Evolutionary conservation across 2,329 filamentous ascomycete species (phyloP).

Genomic region (Claviceps purpurea): DNA sequence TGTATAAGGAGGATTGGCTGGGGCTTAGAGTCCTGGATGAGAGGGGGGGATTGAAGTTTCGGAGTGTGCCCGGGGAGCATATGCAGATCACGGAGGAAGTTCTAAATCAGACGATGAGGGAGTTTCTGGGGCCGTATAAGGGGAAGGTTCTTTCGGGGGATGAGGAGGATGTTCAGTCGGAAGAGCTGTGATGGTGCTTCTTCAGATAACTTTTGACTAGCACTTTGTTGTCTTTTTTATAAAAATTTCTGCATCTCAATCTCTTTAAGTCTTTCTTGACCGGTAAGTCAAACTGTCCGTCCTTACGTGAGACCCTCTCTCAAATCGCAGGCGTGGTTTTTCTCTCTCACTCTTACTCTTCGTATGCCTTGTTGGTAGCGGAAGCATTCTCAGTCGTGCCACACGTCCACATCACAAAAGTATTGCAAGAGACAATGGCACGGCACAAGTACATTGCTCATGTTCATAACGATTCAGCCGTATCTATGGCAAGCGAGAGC

Average conservation of each 20-base stretch:
- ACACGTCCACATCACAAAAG: no score
- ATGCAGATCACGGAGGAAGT: constrained; percentile 63
- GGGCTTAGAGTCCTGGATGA: constrained; percentile 68
- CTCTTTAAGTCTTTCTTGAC: no score
- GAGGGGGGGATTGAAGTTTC: constrained; percentile 66
- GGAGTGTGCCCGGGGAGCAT: constrained; percentile 60
- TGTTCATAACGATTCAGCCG: background rate
- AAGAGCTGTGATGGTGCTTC: constrained; percentile 22
- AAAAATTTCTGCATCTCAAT: no score
- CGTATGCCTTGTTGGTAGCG: no score
- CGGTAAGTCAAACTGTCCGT: no score
- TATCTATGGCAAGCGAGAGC: background rate
- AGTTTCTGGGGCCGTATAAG: constrained; percentile 48
- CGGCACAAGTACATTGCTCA: background rate
- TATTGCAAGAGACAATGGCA: no score
- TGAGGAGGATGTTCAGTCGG: constrained; percentile 12
- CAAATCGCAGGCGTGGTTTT: no score
- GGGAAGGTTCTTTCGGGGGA: constrained; percentile 18
- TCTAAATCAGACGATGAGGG: constrained; percentile 50
- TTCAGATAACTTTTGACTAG: no score
- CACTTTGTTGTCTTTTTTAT: no score
- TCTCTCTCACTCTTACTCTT: no score
- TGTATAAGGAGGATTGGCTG: constrained; percentile 91
- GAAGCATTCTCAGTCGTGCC: no score
- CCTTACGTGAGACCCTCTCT: no score